Base-by-base conservation (phyloP, 495 filamentous ascomycete species). In the Letharia lupina region DNA sequence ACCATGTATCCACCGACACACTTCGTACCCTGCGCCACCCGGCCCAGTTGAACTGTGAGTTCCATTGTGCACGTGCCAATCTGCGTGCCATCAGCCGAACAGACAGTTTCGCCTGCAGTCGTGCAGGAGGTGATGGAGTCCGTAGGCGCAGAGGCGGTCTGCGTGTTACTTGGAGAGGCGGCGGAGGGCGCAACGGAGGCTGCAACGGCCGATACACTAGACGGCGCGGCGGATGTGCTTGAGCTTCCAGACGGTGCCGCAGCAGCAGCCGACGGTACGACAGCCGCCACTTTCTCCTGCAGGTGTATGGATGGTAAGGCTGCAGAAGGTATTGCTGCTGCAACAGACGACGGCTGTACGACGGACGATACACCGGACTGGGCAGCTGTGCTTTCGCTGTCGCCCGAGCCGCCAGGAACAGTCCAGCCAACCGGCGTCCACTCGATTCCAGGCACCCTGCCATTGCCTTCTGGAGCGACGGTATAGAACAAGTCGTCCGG, bases 341-440 rank as follows among this genome's bases (percentile, higher is more conserved):
- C 16, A 1, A 6, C 28, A 9, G 33, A 13, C 13, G 28, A 23
- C 8, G 50, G 28, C 50, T 54, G 50, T 31, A 8, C 50, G 28
- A 12, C 28, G 3, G 50, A 5, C 16, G 54, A 37, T 37, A 8
- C 31, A 23, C 54, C 39, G 1, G 52, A 35, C 31, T 54, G 23
- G 8, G 23, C 4, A 15, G 23, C 1, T 10, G 31, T 11, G 33
- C 33, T 37, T 2, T 37, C 33, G 33, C 33, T 57, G 2, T 37
- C 54, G 54, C 54, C 8, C 33, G 54, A 20, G 15, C 33, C 33
- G 31, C 50, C 54, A 2, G 54, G 18, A 16, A 57, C 16, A 11
- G 31, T 57, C 54, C 54, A 57, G 31, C 54, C 54, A 20, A 57
- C n/a, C 13, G 54, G 54, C 54, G 54, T 57, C 59, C 59, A 61